Evolutionary conservation across 2,329 filamentous ascomycete genomes (phyloP), one percentile per base, ranked within the genome.

Genomic region (Penicillium concentricum): DNA sequence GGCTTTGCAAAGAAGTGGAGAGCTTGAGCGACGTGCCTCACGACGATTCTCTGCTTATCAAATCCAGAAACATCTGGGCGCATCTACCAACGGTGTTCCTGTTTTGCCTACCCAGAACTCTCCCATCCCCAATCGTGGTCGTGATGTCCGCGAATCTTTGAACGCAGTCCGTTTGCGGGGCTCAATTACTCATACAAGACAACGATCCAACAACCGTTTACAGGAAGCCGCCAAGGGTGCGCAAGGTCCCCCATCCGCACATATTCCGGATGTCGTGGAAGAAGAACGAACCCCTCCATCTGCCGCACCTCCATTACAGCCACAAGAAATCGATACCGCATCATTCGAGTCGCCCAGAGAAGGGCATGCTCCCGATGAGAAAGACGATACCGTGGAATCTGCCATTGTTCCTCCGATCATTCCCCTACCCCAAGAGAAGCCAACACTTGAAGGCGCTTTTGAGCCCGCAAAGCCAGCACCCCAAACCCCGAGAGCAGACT

Each of bases 31-130:
- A 70, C 84, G 94, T 71, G 94, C 94, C 0, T 99, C 94, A 15
- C 84, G 93, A 64, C 83, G 94, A 68, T 99, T 97, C 72, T 97
- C 94, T 2, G 90, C 92, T 51, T 99, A 97, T 72, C 94, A 99
- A 70, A 96, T 99, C 65, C 91, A 91, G 44, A 97, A 97, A 71
- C 92, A 96, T 67, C 80, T 97, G 2, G 93, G 93, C 12, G 84
- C 87, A 16, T 87, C 88, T 38, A 84, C 89, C 16, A 92, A 87
- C 74, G 91, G 90, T 20, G 88, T 97, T 16, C 91, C 92, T 7
- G 89, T 95, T 69, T 84, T 97, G 20, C 92, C 93, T 26, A 68
- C 72, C 5, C 73, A 75, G 37, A 74, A 72, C 34, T 73, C 73
- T 9, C 85, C 81, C 22, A 73, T 74, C 9, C 92, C 92, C 5